Conservation (phyloP, 257 asterid genomes). For the Forsythia viridissima region DNA sequence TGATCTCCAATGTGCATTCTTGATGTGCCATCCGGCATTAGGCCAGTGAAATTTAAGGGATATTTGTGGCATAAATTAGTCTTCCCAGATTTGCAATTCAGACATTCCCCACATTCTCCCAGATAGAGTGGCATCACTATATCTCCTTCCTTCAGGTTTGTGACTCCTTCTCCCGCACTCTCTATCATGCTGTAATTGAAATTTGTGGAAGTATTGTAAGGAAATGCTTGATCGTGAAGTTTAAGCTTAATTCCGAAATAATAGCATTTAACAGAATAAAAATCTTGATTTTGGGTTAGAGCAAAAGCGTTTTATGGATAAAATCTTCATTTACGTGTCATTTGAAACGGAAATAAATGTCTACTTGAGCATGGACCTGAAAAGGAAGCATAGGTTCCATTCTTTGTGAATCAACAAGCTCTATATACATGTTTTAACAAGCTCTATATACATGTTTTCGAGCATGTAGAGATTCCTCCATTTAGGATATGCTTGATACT, state of each 20-base stretch:
- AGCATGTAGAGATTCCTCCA: background rate
- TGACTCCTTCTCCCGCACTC: conserved; percentile 61
- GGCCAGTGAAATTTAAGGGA: conserved; percentile 45
- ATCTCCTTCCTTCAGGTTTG: conserved; percentile 54
- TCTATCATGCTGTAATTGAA: conserved; percentile 49
- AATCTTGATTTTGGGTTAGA: background rate
- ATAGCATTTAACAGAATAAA: background rate
- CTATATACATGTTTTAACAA: background rate
- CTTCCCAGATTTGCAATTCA: conserved; percentile 55
- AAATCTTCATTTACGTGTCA: background rate
- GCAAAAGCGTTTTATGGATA: background rate
- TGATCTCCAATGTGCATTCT: conserved; percentile 63
- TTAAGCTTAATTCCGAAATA: background rate
- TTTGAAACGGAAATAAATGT: background rate
- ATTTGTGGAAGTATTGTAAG: background rate
- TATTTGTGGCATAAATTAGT: conserved; percentile 58
- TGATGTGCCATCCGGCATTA: conserved; percentile 62
- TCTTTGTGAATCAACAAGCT: too few relatives aligned
- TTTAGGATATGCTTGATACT: background rate
- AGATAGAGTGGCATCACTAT: conserved; percentile 62
- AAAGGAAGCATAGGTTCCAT: background rate
- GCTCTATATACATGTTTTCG: background rate
- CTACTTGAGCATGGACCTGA: background rate
- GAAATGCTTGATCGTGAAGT: background rate
- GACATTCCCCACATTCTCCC: conserved; percentile 72